A percentile compares a stretch with the other conserved stretches of the same genome.
phyloP scores from a whole-genome alignment of 768 basidiomycete species.

The Xanthoconium purpureum region DNA sequence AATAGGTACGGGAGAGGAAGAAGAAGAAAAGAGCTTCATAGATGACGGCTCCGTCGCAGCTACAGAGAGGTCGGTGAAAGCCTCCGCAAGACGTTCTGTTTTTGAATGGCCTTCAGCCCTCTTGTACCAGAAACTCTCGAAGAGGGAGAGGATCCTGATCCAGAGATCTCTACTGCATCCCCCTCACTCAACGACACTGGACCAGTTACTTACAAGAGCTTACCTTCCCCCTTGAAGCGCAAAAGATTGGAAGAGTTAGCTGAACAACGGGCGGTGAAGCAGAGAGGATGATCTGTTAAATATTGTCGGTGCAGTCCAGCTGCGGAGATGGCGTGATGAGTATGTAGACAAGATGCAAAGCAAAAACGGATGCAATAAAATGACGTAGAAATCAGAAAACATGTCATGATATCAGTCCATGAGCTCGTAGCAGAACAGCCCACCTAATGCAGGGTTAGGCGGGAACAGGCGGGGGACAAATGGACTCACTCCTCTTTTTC shows the following conservation, averaged over 20 bases:
- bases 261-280: conserved; percentile 8
- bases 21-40: conserved; percentile 4
- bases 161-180: not conserved
- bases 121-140: not conserved
- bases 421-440: conserved; percentile 54
- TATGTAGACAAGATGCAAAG: conserved; percentile 22
- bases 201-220: conserved; percentile 13
- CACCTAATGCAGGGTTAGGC: conserved; percentile 46
- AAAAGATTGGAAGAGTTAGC: conserved; percentile 16
- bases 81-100: not conserved
- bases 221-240: conserved; percentile 23
- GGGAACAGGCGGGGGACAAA: not conserved
- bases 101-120: conserved; percentile 8
- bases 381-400: conserved; percentile 20
- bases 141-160: conserved; percentile 3
- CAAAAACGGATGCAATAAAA: conserved; percentile 19
- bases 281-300: conserved; percentile 13
- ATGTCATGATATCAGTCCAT: conserved; percentile 41
- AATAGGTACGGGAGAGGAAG: conserved; percentile 7
- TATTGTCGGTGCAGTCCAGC: conserved; percentile 16
- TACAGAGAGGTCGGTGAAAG: conserved; percentile 12
- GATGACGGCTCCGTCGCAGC: not conserved
- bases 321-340: conserved; percentile 17
- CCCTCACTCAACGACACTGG: not conserved
- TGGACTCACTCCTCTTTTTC: conserved; percentile 75